Evolutionary conservation across 495 filamentous ascomycete genomes (phyloP), one percentile per base, ranked within the genome.

Genomic region (Amorphotheca resinae): DNA sequence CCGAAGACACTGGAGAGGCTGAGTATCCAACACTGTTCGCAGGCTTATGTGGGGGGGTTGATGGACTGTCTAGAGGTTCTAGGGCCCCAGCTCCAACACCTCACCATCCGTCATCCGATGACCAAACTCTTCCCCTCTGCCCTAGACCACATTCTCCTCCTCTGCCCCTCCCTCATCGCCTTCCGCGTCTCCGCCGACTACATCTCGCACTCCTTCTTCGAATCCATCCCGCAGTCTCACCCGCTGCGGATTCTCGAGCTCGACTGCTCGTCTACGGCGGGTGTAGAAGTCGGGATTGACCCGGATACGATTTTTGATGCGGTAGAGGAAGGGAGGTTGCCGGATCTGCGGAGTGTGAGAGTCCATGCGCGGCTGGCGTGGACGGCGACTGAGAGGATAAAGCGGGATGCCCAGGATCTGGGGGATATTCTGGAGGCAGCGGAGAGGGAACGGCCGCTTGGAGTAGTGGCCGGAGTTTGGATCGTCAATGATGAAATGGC

Each of bases 121-220:
- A 15, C 38, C 1, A 22, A 47, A 30, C 31, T 57, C 22, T 43
- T 15, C 9, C 22, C n/a, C 1, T 46, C 48, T n/a, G 48, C 54
- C 7, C 49, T 66, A 1, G 58, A 66, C 25, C 47, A 44, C n/a
- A 30, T 65, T n/a, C 48, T 64, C 3, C 31, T 42, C 33, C 41
- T 56, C 12, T 64, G 60, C 25, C 59, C 61, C 1, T 40, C 49
- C 26, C 34, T 67, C 0, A 47, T 21, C 0, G 54, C 56, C n/a
- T 54, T 67, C 11, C 46, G 57, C 1, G 46, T 66, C 1, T 54
- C 59, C 0, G 60, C 61, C 9, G 64, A 67, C 30, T 67, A 61
- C 28, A 59, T 67, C 11, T 60, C 54, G 7, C 36, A 45, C 1
- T 43, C 48, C 6, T 52, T 64, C 42, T 64, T 66, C 33, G 48